Conservation (phyloP, 164 flowering plant species). For the Magnolia sinica region DNA sequence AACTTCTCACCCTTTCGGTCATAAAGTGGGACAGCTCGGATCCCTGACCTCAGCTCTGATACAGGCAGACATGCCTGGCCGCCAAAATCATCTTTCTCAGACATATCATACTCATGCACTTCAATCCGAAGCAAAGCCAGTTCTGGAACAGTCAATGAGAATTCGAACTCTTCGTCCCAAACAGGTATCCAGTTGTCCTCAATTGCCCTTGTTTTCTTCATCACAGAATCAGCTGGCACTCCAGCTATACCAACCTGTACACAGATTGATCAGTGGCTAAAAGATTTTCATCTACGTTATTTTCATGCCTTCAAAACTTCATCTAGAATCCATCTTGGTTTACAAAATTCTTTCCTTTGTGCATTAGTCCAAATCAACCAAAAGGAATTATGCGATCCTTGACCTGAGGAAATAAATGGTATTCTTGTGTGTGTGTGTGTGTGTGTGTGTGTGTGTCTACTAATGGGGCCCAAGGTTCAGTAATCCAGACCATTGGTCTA, state of each 20-base stretch:
- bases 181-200: constrained; percentile 45
- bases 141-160: constrained; percentile 49
- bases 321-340: background rate
- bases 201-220: constrained; percentile 33
- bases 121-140: constrained; percentile 47
- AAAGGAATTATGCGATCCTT: too few species aligned
- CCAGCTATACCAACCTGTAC: constrained; percentile 54
- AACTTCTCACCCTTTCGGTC: constrained; percentile 33
- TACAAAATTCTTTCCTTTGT: background rate
- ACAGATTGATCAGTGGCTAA: background rate
- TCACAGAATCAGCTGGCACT: constrained; percentile 35
- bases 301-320: background rate
- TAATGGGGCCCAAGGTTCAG: background rate
- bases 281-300: background rate
- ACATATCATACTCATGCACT: constrained; percentile 45
- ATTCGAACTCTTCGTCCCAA: constrained; percentile 45
- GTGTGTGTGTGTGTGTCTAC: background rate
- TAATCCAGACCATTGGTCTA: background rate
- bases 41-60: constrained; percentile 45
- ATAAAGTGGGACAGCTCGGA: constrained; percentile 47
- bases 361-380: background rate
- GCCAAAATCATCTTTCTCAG: constrained; percentile 48
- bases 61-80: constrained; percentile 51
- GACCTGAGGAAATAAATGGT: too few species aligned
- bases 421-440: background rate